These are phyloP conservation scores for Boletellus ananas DNA, from an alignment of 768 basidiomycete genomes.

Conservation along the genomic window DNA sequence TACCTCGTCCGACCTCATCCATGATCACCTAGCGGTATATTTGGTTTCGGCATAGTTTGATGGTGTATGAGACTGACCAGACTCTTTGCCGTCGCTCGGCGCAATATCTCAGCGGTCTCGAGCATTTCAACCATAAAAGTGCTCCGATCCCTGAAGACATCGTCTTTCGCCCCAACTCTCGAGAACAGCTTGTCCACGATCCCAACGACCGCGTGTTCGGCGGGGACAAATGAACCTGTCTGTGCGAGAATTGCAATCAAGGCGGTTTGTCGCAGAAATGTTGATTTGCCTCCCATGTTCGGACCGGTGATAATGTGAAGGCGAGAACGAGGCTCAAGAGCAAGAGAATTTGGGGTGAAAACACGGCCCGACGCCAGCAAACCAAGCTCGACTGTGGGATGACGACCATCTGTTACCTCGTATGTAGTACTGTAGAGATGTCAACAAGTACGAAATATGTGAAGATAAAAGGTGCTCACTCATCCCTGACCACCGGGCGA, in stretches of 20 bases:
- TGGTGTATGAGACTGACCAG: conserved; percentile 49
- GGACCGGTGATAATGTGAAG: conserved; percentile 90
- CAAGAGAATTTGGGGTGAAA: conserved; percentile 82
- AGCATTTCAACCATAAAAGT: conserved; percentile 99
- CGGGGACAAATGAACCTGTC: conserved; percentile 91
- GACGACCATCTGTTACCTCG: conserved; percentile 74
- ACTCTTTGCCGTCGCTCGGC: conserved; percentile 76
- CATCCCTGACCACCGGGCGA: conserved; percentile 62
- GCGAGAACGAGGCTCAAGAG: conserved; percentile 54
- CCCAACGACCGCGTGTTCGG: conserved; percentile 73
- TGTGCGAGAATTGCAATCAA: conserved; percentile 89
- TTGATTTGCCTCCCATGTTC: conserved; percentile 96
- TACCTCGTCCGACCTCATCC: conserved; percentile 99
- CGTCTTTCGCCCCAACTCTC: conserved; percentile 93
- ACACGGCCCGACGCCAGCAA: conserved; percentile 67
- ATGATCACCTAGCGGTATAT: conserved; percentile 75
- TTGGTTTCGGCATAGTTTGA: conserved; percentile 2
- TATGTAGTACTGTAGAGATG: conserved; percentile 45
- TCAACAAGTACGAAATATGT: neutral
- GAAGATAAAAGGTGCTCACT: conserved; percentile 45
- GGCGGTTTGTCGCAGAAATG: conserved; percentile 86
- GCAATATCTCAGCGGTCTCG: conserved; percentile 88
- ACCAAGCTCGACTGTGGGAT: conserved; percentile 91
- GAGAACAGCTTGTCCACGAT: conserved; percentile 90
- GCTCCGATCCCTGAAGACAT: conserved; percentile 87